Evolutionary conservation across 2,329 filamentous ascomycete species (phyloP), one percentile per base, ranked within the genome.

Genomic region (Ceratocystis papillata): DNA sequence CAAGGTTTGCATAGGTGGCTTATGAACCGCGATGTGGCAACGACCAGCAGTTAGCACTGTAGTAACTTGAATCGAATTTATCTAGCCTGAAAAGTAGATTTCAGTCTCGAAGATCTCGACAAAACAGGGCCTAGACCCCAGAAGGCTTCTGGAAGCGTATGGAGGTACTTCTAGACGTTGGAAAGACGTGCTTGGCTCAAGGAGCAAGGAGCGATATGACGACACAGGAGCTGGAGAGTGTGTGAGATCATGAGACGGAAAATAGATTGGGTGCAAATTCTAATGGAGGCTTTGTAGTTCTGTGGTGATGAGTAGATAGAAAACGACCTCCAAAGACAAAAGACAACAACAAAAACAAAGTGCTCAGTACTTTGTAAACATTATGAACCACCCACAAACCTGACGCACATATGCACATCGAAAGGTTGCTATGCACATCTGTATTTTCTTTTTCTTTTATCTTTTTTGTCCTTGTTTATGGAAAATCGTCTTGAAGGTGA

Each of bases 151-250:
- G 55, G 55, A 59, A 59, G 20, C 7, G 28, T n/a, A 10, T n/a
- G 15, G 25, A n/a, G 15, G 55, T 37, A 59, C 55, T 59, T 59
- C 55, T 59, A 59, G 55, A 59, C 33, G 55, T 15, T 37, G 55
- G 17, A 17, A 20, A 20, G 55, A 37, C 48, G 10, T 12, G 37
- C 55, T 20, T 17, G 55, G 55, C 8, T 8, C 20, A 17, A 37
- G 28, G 28, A 28, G 4, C 20, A 28, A 5, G 15, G n/a, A 33
- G 55, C n/a, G 55, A 59, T 59, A 59, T 59, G 55, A 59, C 55
- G 55, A 59, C 55, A 59, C 25, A 8, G 5, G 55, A 12, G 28
- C 17, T 5, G 37, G 33, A 59, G 28, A 7, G 17, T 30, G 17
- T 17, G 28, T 30, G 55, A 15, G 8, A 59, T 59, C 5, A 59